Base-by-base conservation (phyloP, 768 basidiomycete species). In the Jaapia argillacea region DNA sequence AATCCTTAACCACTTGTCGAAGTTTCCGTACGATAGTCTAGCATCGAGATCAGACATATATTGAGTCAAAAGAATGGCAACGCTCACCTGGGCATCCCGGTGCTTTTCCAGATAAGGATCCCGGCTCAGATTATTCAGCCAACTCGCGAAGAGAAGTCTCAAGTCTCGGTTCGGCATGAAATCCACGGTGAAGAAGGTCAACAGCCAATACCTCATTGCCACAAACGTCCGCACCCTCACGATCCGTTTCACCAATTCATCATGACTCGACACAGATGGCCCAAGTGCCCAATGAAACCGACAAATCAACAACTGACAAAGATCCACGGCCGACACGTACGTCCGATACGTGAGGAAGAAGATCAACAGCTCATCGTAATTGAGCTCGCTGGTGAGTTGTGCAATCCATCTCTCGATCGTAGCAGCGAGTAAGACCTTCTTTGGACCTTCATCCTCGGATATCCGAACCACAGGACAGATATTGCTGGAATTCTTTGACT, bases 391-490 rank as follows among this genome's bases (percentile, higher is more conserved):
- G 24, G 92, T 93, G 40, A 94, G 66, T 54, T 94, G 88, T 1
- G 87, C 89, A 43, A 96, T 81, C 87, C 88, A 90, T 0, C 91
- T 81, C 58, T 93, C 91, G 53, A 93, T 88, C 3, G 88, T 91
- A 3, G 90, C 90, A 0, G 88, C 91, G 12, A 93, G 66, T n/a
- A 94, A 67, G 21, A 87, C 67, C 49, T 56, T 71, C 52, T 66
- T 64, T 24, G 60, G 53, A 25, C 55, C 58, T 20, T 60, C 58
- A 23, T 58, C 43, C 46, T 65, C 48, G 52, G 67, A 22, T 44
- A 58, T 52, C 50, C 50, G 14, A 36, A 48, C 16, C 6, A 49
- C 26, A 0, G 55, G 58, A 4, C 48, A 49, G 2, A 10, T 24
- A 26, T n/a, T 13, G 14, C 14, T 24, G 20, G 24, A 20, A 43